Conservation (phyloP, 164 flowering plant species). For the Piper betle region DNA sequence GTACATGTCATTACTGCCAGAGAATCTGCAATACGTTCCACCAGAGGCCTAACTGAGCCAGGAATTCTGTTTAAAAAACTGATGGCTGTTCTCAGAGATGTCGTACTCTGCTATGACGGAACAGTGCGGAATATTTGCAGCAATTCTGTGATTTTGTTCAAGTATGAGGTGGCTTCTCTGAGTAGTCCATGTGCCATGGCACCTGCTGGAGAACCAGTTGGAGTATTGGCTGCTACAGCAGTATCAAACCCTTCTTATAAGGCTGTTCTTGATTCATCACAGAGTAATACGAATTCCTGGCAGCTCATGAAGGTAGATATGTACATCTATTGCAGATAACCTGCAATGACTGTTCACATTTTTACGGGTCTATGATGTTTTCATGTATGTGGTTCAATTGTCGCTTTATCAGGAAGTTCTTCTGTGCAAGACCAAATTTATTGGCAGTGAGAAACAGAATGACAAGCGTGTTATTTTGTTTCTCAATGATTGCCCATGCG, state of each 20-base stretch:
- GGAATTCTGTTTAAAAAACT: constrained; percentile 78
- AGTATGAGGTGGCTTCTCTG: constrained; percentile 37
- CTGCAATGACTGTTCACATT: background rate
- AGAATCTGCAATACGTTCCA: constrained; percentile 80
- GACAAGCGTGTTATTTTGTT: constrained; percentile 69
- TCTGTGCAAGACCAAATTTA: constrained; percentile 46
- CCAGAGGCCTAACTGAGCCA: constrained; percentile 84
- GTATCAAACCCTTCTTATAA: constrained; percentile 95
- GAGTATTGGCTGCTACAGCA: constrained; percentile 88
- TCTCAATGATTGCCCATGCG: constrained; percentile 64
- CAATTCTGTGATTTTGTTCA: constrained; percentile 62
- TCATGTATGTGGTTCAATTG: background rate
- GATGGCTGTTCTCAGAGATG: constrained; percentile 91
- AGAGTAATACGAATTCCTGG: constrained; percentile 81
- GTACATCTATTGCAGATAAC: background rate
- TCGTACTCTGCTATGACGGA: constrained; percentile 78
- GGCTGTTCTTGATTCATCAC: constrained; percentile 87
- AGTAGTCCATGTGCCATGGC: constrained; percentile 17
- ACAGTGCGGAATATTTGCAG: constrained; percentile 73
- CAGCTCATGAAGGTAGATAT: constrained; percentile 76
- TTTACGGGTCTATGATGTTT: background rate
- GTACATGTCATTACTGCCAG: constrained; percentile 74
- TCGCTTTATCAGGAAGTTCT: constrained; percentile 59
- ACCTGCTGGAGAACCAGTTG: constrained; percentile 89
- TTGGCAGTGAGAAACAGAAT: constrained; percentile 37